phyloP scores from a whole-genome alignment of 305 asterid genomes.

The Fraxinus velutina region DNA sequence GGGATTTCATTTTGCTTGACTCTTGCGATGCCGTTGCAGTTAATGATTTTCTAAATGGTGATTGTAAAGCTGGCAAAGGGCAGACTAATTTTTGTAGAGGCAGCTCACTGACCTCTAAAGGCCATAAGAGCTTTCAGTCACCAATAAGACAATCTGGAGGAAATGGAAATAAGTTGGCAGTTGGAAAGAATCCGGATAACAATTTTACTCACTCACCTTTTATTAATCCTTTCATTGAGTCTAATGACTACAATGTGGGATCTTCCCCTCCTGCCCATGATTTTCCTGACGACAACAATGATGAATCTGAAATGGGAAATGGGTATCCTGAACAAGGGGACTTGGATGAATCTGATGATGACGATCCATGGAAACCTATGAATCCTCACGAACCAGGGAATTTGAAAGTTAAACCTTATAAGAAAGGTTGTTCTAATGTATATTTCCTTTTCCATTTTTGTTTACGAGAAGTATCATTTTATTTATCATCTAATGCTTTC shows the following conservation, averaged over 20 bases:
- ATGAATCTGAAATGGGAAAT: conserved; percentile 42
- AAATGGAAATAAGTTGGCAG: conserved; percentile 44
- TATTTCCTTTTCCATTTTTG: conserved; percentile 14
- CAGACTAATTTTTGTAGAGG: conserved; percentile 34
- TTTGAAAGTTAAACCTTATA: conserved; percentile 75
- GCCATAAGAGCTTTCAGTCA: conserved; percentile 54
- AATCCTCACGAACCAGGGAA: conserved; percentile 89
- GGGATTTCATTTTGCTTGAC: conserved; percentile 81
- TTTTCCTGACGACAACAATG: conserved; percentile 36
- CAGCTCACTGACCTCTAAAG: conserved; percentile 45
- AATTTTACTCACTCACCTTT: conserved; percentile 40
- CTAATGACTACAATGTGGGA: conserved; percentile 35
- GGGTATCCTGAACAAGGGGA: conserved; percentile 48
- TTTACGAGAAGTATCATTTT: conserved; percentile 12
- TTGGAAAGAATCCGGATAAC: conserved; percentile 49
- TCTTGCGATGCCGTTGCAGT: conserved; percentile 67
- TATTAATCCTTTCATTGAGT: conserved; percentile 37
- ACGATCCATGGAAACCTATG: conserved; percentile 90
- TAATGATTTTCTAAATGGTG: conserved; percentile 46
- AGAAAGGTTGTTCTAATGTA: conserved; percentile 45
- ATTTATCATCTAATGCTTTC: conserved; percentile 19
- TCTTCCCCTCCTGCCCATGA: conserved; percentile 38
- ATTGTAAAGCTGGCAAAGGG: conserved; percentile 46
- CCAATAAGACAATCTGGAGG: conserved; percentile 57
- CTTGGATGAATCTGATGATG: conserved; percentile 52